Base-by-base conservation (phyloP, 352 stramenopile species). In the Globisporangium emineosum region DNA sequence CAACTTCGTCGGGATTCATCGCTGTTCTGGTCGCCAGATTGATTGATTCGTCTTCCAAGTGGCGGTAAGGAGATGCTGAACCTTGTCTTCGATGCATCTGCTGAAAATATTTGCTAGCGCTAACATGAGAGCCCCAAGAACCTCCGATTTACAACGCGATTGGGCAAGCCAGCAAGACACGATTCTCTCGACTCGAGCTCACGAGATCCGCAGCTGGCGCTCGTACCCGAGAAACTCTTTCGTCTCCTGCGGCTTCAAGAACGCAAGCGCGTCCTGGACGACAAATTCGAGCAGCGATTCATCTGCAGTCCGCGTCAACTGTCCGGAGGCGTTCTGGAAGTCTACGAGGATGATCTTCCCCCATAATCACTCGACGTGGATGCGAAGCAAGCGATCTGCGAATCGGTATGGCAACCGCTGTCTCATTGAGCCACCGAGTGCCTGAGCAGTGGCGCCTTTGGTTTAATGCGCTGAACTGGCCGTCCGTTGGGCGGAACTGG, bases 291-390 rank as follows among this genome's bases (percentile, higher is more conserved):
- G 37, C 32, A 57, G 19, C 33, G 60, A 59, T 32, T 57, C 33
- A 17, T 65, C 33, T 13, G 23, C 33, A 8, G 60, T 49, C 33
- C 60, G 50, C n/a, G 21, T 40, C 25, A 76, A 33, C 19, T 57
- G 29, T 0, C 62, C 69, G 0, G 70, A 59, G 1, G 49, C 55
- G 8, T 47, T 56, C 15, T 27, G 12, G 40, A 64, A 60, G 66
- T 76, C 66, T 4, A 73, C 60, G 2, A 76, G 27, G 23, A 76
- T 29, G 43, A 76, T 64, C 4, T 68, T 47, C 7, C 69, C 69
- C 62, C 66, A 73, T 5, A 61, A 25, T 53, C 52, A 70, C 53
- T 76, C 66, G 21, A 59, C 57, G 55, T 76, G 66, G 45, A 76
- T 54, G 29, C 68, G 69, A 10, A 71, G 27, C n/a, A 43, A 23